Conservation (phyloP, 192 early-diverging fungal genomes). For the Thamnidium elegans region DNA sequence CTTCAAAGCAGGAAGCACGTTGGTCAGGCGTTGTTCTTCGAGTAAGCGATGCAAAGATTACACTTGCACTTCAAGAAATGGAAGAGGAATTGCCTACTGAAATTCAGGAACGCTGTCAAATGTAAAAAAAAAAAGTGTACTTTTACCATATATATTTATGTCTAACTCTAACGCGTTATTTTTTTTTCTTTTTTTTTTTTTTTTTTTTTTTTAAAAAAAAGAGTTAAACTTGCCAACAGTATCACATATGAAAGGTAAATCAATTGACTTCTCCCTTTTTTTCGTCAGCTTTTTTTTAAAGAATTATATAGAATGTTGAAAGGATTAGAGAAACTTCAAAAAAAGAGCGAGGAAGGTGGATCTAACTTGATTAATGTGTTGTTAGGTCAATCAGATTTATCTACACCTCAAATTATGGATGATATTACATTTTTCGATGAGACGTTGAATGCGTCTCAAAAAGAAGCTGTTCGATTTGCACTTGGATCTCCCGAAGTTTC, state of each 20-base stretch:
- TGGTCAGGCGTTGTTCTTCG: constrained; percentile 57
- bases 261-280: not conserved
- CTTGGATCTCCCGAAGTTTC: constrained; percentile 61
- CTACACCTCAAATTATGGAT: constrained; percentile 19
- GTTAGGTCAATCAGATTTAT: constrained; percentile 40
- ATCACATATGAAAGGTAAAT: constrained; percentile 48
- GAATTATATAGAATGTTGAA: constrained; percentile 30
- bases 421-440: constrained; percentile 49
- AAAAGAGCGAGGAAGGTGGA: constrained; percentile 25
- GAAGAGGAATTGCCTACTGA: constrained; percentile 55
- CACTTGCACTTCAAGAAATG: constrained; percentile 51
- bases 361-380: constrained; percentile 42
- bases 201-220: constrained; percentile 33
- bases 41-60: constrained; percentile 55
- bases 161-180: too few relatives aligned
- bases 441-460: constrained; percentile 68
- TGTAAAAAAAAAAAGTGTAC: constrained; percentile 44
- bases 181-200: not conserved
- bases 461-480: constrained; percentile 59
- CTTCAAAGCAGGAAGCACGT: constrained; percentile 25
- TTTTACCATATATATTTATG: too few relatives aligned
- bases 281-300: constrained; percentile 12
- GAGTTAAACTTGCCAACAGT: constrained; percentile 47
- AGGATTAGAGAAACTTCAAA: constrained; percentile 43
- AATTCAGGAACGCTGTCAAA: constrained; percentile 59